phyloP scores from a whole-genome alignment of 1,284 basidiomycete species.

The Fomitopsis palustris region DNA sequence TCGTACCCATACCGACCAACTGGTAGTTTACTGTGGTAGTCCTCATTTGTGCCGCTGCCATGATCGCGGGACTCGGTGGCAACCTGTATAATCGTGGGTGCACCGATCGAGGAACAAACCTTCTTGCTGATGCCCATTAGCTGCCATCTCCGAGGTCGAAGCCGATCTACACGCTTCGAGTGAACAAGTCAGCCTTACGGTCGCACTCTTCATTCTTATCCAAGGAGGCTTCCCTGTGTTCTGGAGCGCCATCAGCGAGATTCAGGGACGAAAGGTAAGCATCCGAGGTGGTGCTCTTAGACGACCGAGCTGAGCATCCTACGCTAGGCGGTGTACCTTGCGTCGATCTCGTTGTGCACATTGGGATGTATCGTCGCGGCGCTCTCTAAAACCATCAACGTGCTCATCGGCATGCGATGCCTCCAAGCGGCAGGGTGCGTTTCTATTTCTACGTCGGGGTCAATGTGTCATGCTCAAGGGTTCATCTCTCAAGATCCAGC shows the following conservation, averaged over 20 bases:
- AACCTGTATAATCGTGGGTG: slow-evolving; percentile 70
- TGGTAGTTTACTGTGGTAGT: slow-evolving; percentile 40
- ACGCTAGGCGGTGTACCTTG: slow-evolving; percentile 59
- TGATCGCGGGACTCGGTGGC: slow-evolving; percentile 66
- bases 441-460: not conserved
- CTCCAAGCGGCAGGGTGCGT: slow-evolving; percentile 64
- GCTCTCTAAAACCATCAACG: slow-evolving; percentile 58
- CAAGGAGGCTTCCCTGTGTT: slow-evolving; percentile 67
- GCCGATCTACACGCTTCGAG: slow-evolving; percentile 61
- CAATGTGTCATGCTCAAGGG: not conserved
- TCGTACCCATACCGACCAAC: slow-evolving; percentile 1
- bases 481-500: slow-evolving; percentile 50
- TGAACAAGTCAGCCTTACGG: slow-evolving; percentile 66
- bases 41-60: slow-evolving; percentile 52
- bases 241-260: slow-evolving; percentile 74
- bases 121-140: slow-evolving; percentile 21
- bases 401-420: slow-evolving; percentile 72
- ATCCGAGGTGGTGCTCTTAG: not conserved
- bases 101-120: not conserved
- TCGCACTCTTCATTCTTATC: slow-evolving; percentile 78
- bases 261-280: slow-evolving; percentile 75
- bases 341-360: slow-evolving; percentile 57
- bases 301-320: not conserved
- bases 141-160: slow-evolving; percentile 67
- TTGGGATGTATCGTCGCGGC: slow-evolving; percentile 63